Evolutionary conservation across 2,329 filamentous ascomycete species (phyloP), one percentile per base, ranked within the genome.

Genomic region (Ceratocystis ficicola): DNA sequence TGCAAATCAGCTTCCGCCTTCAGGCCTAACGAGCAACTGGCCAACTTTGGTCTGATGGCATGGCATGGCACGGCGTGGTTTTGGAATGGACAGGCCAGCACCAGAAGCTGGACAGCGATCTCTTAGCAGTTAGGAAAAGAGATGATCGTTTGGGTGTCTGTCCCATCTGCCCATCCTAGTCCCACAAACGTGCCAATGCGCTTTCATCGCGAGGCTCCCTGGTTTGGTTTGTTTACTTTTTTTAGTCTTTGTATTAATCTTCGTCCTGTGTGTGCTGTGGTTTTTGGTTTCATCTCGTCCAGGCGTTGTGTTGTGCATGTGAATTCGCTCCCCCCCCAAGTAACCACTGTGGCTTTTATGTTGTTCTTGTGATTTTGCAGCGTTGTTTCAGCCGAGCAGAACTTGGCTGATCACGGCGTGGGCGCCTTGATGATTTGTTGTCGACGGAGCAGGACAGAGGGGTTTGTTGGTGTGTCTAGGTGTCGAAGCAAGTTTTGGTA

Each of bases 41-140:
- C 36, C 4, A 41, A 12, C 10, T 15, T 4, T 41, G 10, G 36
- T 15, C 36, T 41, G 36, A 41, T 12, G 36, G 36, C 28, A 30
- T 59, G 55, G 55, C 55, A 59, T 59, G 55, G 20, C 55, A 59
- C 55, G 36, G 55, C n/a, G 55, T 59, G 20, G 28, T 28, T 59
- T 59, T 59, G 55, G 55, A 59, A 59, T 59, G 55, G 22, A 36
- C 55, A 59, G 7, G 28, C 28, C 28, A 36, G 55, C 28, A 59
- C 30, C 28, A 36, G 55, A 36, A 17, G 36, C 55, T 15, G 32
- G 55, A 59, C 55, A 59, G 32, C 15, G 17, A 2, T 28, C 55
- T 28, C 55, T 59, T 59, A 36, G 12, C 55, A 59, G 55, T 20
- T 36, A 36, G 55, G n/a, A 59, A 59, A 6, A 30, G 55, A 59